Conservation (phyloP, 495 filamentous ascomycete species). For the Trichodelitschia bisporula region DNA sequence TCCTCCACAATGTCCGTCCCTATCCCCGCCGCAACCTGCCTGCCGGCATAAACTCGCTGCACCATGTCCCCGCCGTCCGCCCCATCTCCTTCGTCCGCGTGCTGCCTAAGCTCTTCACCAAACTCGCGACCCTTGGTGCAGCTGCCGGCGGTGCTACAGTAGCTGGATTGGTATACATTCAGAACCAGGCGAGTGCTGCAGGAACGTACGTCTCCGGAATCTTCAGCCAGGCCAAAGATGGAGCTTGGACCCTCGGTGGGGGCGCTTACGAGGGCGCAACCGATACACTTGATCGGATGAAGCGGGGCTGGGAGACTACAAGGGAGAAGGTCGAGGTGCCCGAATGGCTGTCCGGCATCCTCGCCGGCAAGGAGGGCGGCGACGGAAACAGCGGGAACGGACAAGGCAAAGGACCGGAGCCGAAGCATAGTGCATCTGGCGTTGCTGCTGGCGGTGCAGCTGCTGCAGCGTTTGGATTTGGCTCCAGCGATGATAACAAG, state of each 20-base stretch:
- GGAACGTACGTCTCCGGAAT: slow-evolving; percentile 70
- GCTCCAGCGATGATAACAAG: slow-evolving; percentile 44
- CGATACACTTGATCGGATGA: slow-evolving; percentile 52
- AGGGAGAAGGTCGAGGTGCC: slow-evolving; percentile 41
- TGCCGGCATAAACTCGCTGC: too few species aligned
- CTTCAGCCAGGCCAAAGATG: slow-evolving; percentile 44
- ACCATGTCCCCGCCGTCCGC: slow-evolving; percentile 66
- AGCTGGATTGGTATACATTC: slow-evolving; percentile 69
- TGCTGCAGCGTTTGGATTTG: slow-evolving; percentile 43
- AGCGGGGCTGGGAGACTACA: slow-evolving; percentile 58
- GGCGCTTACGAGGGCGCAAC: slow-evolving; percentile 41
- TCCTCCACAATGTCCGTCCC: too few species aligned
- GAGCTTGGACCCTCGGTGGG: slow-evolving; percentile 37
- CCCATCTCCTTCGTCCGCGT: slow-evolving; percentile 67
- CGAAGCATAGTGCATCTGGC: slow-evolving; percentile 38
- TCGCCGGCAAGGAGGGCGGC: slow-evolving; percentile 23
- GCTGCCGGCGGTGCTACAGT: slow-evolving; percentile 76
- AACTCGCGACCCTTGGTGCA: slow-evolving; percentile 66
- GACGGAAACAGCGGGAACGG: slow-evolving; percentile 16
- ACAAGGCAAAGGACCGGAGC: slow-evolving; percentile 25
- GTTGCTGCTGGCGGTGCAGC: slow-evolving; percentile 25
- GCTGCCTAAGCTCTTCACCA: slow-evolving; percentile 71
- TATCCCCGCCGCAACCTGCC: too few species aligned
- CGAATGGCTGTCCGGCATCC: slow-evolving; percentile 63
- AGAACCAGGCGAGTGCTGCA: slow-evolving; percentile 85